Evolutionary conservation across 331 rosid species (phyloP).

Genomic region (Quercus phellos): DNA sequence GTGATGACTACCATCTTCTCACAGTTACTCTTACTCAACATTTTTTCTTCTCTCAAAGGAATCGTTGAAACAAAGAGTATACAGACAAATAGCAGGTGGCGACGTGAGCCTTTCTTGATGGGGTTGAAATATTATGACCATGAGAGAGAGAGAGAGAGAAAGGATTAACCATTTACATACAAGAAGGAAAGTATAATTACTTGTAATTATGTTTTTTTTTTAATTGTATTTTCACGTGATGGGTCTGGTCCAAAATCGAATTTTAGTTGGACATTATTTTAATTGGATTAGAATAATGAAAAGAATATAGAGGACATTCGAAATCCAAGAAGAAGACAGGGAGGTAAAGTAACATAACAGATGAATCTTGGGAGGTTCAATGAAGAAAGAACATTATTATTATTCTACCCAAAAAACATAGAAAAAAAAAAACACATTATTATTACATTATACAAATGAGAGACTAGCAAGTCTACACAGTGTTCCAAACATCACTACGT

Average conservation of each 20-base stretch:
- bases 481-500: slow-evolving; percentile 18
- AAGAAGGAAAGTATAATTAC: neutral
- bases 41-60: slow-evolving; percentile 37
- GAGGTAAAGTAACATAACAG: slow-evolving; percentile 49
- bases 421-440: too few relatives aligned
- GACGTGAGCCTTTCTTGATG: slow-evolving; percentile 39
- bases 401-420: too few relatives aligned
- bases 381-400: slow-evolving; percentile 26
- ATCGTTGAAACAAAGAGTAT: slow-evolving; percentile 59
- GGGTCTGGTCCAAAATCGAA: slow-evolving; percentile 43
- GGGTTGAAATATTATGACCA: slow-evolving; percentile 38
- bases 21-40: slow-evolving; percentile 53
- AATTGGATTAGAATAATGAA: slow-evolving; percentile 27
- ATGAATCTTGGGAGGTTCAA: slow-evolving; percentile 77
- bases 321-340: slow-evolving; percentile 73
- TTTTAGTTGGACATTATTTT: slow-evolving; percentile 21
- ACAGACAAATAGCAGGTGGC: slow-evolving; percentile 73
- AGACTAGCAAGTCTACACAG: slow-evolving; percentile 6
- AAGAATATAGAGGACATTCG: slow-evolving; percentile 56
- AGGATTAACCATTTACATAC: neutral
- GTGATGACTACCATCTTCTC: slow-evolving; percentile 57
- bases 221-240: slow-evolving; percentile 60
- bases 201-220: neutral
- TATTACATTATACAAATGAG: too few relatives aligned
- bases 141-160: neutral